Evolutionary conservation across 768 basidiomycete species (phyloP).

Genomic region (Agaricus sinodeliciosus): DNA sequence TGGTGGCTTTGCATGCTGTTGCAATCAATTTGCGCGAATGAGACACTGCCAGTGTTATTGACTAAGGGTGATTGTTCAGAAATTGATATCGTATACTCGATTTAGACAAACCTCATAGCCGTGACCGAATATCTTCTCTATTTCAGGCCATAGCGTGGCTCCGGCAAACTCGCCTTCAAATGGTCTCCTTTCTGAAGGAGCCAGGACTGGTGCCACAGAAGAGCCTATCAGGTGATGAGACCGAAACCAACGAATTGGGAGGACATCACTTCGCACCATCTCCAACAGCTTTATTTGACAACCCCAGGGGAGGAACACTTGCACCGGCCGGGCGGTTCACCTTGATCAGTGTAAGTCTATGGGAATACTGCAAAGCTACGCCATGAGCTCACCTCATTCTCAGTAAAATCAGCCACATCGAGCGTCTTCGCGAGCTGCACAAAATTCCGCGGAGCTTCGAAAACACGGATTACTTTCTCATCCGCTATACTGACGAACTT

Average conservation of each 20-base stretch:
- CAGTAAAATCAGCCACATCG: slow-evolving; percentile 38
- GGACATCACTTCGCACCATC: slow-evolving; percentile 42
- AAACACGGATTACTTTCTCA: slow-evolving; percentile 92
- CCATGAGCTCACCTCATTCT: slow-evolving; percentile 39
- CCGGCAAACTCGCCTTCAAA: slow-evolving; percentile 89
- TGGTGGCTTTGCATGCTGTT: slow-evolving; percentile 86
- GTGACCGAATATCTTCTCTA: slow-evolving; percentile 96
- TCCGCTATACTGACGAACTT: slow-evolving; percentile 90
- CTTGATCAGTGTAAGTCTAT: slow-evolving; percentile 25
- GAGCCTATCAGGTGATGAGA: slow-evolving; percentile 4
- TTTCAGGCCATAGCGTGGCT: slow-evolving; percentile 92
- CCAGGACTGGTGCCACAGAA: slow-evolving; percentile 19
- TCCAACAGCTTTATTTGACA: slow-evolving; percentile 89
- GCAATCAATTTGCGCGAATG: slow-evolving; percentile 65
- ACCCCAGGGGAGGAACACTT: slow-evolving; percentile 85
- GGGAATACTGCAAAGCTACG: background rate
- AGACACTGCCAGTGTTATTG: slow-evolving; percentile 76
- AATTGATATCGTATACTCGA: background rate
- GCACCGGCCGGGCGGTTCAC: slow-evolving; percentile 67
- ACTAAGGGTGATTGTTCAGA: slow-evolving; percentile 36
- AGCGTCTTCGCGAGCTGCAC: slow-evolving; percentile 53
- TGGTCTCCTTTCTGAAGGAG: slow-evolving; percentile 38
- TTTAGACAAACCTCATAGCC: slow-evolving; percentile 77
- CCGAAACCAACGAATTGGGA: background rate
- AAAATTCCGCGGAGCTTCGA: slow-evolving; percentile 85